Base-by-base conservation (phyloP, 352 stramenopile species). In the Pythium brachiatum region DNA sequence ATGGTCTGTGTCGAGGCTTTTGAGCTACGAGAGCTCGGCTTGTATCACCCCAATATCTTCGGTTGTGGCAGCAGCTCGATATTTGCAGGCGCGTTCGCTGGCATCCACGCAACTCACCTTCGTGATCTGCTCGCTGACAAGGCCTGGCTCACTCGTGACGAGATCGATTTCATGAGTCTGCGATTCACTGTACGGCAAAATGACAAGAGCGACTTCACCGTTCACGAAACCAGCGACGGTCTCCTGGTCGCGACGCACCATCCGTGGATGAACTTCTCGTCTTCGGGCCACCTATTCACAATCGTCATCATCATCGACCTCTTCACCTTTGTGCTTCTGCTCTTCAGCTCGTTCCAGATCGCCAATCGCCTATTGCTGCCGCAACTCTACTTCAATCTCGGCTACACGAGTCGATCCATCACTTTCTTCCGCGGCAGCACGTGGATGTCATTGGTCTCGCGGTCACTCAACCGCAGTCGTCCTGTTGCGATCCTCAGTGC, bases 1-100 rank as follows among this genome's bases (percentile, higher is more conserved):
- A 44, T 62, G n/a, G 60, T 67, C 7, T 67, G 60, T 27, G 47
- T 62, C 1, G 59, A 58, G 20, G 59, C 32, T 0, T 60, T 66
- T 27, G 41, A 34, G 5, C 27, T 60, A 8, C 15, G 16, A 1
- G 31, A 31, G 18, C 8, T 23, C 9, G 36, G 36, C 7, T 25
- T 55, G 25, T 52, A 53, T 47, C 20, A 43, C 13, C 18, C 44
- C 12, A 57, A 31, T 23, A 56, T 62, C 32, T 67, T 53, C 56
- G 60, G 60, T 20, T 67, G 60, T 44, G 60, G 41, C 18, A 67
- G 60, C 34, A 32, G 27, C 18, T 57, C 60, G 32, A n/a, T 50
- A 15, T 52, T 46, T 29, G 7, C 23, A 7, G 43, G 6, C 16
- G 44, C 47, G 15, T 53, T 67, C 0, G 60, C 53, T 52, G 60